Evolutionary conservation across 2,329 filamentous ascomycete species (phyloP).

Genomic region (Diplodia scrobiculata): DNA sequence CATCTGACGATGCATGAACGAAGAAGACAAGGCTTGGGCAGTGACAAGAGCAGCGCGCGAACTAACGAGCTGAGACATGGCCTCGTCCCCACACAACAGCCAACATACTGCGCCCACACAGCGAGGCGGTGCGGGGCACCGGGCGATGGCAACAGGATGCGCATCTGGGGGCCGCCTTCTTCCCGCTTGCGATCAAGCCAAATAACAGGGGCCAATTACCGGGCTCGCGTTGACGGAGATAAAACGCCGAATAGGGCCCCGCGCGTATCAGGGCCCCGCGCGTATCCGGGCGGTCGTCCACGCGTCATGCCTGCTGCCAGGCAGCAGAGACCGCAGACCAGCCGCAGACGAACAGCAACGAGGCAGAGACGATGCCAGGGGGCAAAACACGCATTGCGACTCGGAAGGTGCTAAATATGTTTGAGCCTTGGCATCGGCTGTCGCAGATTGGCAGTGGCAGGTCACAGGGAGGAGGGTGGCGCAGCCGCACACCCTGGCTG

Average conservation of each 20-base stretch:
- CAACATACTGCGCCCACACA: no score
- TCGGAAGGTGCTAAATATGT: not conserved
- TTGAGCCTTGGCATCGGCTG: not conserved
- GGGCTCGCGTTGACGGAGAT: not conserved
- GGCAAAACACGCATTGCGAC: not conserved
- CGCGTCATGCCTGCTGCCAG: not conserved
- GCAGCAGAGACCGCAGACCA: not conserved
- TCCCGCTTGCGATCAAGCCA: not conserved
- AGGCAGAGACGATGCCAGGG: not conserved
- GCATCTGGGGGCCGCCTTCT: not conserved
- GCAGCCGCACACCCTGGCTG: not conserved
- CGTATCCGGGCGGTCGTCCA: not conserved
- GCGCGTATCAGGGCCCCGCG: not conserved
- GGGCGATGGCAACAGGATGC: not conserved
- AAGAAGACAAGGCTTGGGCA: no score
- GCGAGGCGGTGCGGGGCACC: not conserved
- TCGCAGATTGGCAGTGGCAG: not conserved
- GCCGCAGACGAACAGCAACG: no score
- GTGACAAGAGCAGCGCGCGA: no score
- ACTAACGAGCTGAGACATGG: no score
- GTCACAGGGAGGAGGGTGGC: not conserved
- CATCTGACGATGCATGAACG: no score
- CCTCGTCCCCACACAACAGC: no score
- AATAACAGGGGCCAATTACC: not conserved
- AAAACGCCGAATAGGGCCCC: not conserved